These are phyloP conservation scores for Neurospora sp. DNA, from an alignment of 495 filamentous ascomycete genomes.

Conservation along the genomic window DNA sequence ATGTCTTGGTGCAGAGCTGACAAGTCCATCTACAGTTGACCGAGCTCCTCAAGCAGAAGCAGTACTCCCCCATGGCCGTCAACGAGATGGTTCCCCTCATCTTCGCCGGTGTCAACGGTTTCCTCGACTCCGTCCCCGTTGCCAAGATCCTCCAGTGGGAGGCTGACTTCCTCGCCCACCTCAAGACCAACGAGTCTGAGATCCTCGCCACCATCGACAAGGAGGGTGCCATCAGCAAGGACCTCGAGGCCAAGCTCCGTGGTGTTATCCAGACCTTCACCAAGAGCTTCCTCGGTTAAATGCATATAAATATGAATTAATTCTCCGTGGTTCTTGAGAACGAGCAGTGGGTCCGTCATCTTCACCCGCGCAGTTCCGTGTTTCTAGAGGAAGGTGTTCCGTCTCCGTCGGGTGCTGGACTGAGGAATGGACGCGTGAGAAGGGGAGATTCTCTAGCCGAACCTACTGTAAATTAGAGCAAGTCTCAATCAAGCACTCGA, in stretches of 20 bases:
- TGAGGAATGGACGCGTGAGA: conserved; percentile 28
- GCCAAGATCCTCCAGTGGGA: conserved; percentile 84
- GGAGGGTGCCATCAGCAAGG: conserved; percentile 94
- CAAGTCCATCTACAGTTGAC: conserved; percentile 46
- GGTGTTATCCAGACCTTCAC: conserved; percentile 72
- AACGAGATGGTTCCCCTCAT: conserved; percentile 99
- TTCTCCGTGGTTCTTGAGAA: conserved; percentile 14
- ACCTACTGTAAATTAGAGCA: conserved; percentile 39
- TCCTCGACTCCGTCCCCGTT: conserved; percentile 79
- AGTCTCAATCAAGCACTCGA: conserved; percentile 41
- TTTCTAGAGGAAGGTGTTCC: conserved; percentile 32
- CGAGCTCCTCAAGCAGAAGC: conserved; percentile 99
- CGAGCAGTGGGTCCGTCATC: conserved; percentile 27
- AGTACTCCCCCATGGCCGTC: conserved; percentile 97
- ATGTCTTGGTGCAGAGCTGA: conserved; percentile 20
- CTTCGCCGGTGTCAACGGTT: conserved; percentile 98
- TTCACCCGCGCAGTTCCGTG: conserved; percentile 40
- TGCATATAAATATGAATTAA: conserved; percentile 25
- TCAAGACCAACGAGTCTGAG: conserved; percentile 80
- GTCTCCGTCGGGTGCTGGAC: conserved; percentile 30
- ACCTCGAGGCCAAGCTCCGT: conserved; percentile 78
- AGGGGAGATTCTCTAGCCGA: conserved; percentile 29
- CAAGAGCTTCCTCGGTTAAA: conserved; percentile 70
- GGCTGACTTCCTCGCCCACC: conserved; percentile 81
- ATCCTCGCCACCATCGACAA: conserved; percentile 82